A percentile compares a stretch with the other conserved stretches of the same genome.
These are phyloP conservation scores for Scorias spongiosa DNA, from an alignment of 2,329 filamentous ascomycete species.

Conservation along the genomic window DNA sequence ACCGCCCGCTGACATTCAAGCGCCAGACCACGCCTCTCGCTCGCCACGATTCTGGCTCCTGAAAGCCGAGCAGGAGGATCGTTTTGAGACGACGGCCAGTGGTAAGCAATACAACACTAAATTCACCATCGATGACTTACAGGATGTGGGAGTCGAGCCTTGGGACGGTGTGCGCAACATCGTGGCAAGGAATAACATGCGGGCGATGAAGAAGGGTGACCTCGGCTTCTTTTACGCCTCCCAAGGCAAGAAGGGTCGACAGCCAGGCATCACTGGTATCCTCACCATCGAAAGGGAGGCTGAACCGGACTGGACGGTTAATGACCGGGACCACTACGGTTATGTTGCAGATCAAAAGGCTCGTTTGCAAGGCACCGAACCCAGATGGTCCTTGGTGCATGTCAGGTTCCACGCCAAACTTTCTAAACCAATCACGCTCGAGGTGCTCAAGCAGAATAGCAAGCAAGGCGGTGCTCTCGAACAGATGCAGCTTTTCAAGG, in stretches of 20 bases:
- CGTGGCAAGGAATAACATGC: slow-evolving; percentile 71
- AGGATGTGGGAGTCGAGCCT: slow-evolving; percentile 60
- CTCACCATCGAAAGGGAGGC: slow-evolving; percentile 69
- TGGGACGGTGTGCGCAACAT: slow-evolving; percentile 57
- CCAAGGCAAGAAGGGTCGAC: slow-evolving; percentile 52
- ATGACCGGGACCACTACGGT: slow-evolving; percentile 59
- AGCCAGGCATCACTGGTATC: slow-evolving; percentile 56
- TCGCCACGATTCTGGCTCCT: slow-evolving; percentile 29
- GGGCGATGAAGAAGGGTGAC: slow-evolving; percentile 81
- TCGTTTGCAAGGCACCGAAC: slow-evolving; percentile 31
- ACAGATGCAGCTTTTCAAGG: slow-evolving; percentile 69
- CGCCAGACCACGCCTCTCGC: neutral
- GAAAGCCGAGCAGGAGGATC: slow-evolving; percentile 60
- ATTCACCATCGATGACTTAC: slow-evolving; percentile 87
- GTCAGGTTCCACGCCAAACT: slow-evolving; percentile 82
- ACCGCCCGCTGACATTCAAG: neutral
- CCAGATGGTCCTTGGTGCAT: slow-evolving; percentile 79
- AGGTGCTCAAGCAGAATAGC: slow-evolving; percentile 51
- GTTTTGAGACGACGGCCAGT: slow-evolving; percentile 49
- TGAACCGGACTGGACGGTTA: slow-evolving; percentile 60
- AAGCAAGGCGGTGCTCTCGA: slow-evolving; percentile 30
- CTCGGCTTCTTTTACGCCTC: slow-evolving; percentile 95
- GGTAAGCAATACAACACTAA: slow-evolving; percentile 77
- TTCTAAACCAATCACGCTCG: slow-evolving; percentile 50
- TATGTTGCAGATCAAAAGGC: slow-evolving; percentile 64